Evolutionary conservation across 2,329 filamentous ascomycete genomes (phyloP), one percentile per base, ranked within the genome.

Genomic region (Cytospora piceae): DNA sequence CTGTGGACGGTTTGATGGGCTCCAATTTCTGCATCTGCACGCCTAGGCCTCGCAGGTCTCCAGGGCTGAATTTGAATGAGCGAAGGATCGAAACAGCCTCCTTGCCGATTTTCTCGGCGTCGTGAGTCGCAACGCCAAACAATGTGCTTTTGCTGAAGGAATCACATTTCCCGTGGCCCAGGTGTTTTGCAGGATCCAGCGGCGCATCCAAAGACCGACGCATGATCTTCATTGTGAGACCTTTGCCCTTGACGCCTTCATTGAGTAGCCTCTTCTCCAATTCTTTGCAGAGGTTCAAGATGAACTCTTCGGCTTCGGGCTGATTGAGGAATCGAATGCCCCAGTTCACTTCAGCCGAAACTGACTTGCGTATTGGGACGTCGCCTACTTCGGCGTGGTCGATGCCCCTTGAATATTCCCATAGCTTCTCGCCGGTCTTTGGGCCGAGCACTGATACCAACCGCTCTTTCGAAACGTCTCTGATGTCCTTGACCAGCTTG

Each of bases 341-440:
- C 95, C 95, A 99, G 72, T 95, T 99, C 68, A 99, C 93, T 75
- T 99, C 95, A 0, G 94, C 94, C 2, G 95, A 98, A 0, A 99
- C 93, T 0, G 94, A 98, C 74, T 98, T 99, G 62, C 95, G 88
- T 20, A 92, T 82, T 0, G 90, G 87, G 73, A 96, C 91, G 65
- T 94, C 91, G 37, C 94, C 94, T 7, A 98, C 92, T 75, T 97
- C 93, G 1, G 87, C 83, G 58, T 83, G 85, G 77, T 99, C 95
- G 58, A 98, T 92, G 3, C 95, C 95, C 7, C 93, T 87, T 27
- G 94, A 85, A 76, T 96, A 98, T 60, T 97, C 93, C 84, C 90
- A 94, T 0, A 99, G 82, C 75, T 90, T 97, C 71, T 93, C 90
- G 4, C 94, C 93, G 0, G 94, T 99, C 77, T 97, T 99, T 0